Base-by-base conservation (phyloP, 768 basidiomycete genomes). In the Gyrodon lividus region DNA sequence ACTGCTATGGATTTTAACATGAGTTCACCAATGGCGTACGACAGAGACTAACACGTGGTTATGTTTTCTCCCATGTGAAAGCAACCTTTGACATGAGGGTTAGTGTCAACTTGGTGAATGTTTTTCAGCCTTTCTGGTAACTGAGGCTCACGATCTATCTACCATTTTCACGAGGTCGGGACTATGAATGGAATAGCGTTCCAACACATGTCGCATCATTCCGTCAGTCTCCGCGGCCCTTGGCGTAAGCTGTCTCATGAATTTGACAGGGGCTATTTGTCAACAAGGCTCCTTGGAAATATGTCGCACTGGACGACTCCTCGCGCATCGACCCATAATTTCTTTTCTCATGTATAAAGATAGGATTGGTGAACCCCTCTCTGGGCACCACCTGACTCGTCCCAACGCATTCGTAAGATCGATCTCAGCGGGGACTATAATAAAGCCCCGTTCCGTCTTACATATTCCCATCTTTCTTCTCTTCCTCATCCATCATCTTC, bases 361-460 rank as follows among this genome's bases (percentile, higher is more conserved):
- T 30, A 26, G 19, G 48, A n/a, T 33, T 23, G 42, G 43, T 20
- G 16, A 34, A 34, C 4, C 33, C 10, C 33, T 34, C 38, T 10
- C n/a, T n/a, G n/a, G n/a, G n/a, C 4, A 13, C 40, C 35, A 43
- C 40, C 46, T 50, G 48, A 50, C 38, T 13, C 34, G 24, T 34
- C 50, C 35, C 26, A 17, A 51, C 52, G 43, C n/a, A 53, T 52
- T 59, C 34, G 52, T 55, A 53, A 31, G 44, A 40, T n/a, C n/a
- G n/a, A n/a, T n/a, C n/a, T 43, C 59, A 66, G 60, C 66, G 58
- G 62, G n/a, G 56, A 50, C 57, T 69, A 59, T 64, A 66, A 64
- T 46, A 26, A 48, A 34, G 17, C 46, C 19, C 20, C 35, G 41
- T 10, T 28, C n/a, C n/a, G n/a, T n/a, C n/a, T n/a, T n/a, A n/a